Evolutionary conservation across 2,329 filamentous ascomycete species (phyloP).

Genomic region (Tolypocladium cylindrosporum): DNA sequence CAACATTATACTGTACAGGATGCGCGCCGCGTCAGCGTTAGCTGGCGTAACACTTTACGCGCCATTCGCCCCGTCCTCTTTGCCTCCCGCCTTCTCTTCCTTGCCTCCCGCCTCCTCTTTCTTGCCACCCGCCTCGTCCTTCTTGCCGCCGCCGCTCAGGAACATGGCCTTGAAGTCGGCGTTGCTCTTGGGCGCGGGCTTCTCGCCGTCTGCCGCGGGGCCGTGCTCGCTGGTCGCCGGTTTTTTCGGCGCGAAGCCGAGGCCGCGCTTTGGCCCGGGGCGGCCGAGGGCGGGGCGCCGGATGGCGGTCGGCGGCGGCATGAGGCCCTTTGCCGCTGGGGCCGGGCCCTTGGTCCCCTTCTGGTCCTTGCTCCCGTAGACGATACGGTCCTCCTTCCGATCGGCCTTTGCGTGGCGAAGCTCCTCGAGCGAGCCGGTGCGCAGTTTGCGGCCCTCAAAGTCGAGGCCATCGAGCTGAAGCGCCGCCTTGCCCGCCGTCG

Average conservation of each 20-base stretch:
- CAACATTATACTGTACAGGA: neutral
- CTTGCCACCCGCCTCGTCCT: slow-evolving; percentile 1
- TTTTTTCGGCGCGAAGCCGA: slow-evolving; percentile 30
- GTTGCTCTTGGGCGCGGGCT: slow-evolving; percentile 37
- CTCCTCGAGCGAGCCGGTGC: slow-evolving; percentile 43
- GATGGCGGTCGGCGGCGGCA: slow-evolving; percentile 32
- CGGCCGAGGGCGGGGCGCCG: slow-evolving; percentile 32
- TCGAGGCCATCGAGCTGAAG: slow-evolving; percentile 46
- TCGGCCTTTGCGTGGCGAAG: slow-evolving; percentile 41
- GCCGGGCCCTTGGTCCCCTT: slow-evolving; percentile 9
- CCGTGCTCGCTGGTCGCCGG: slow-evolving; percentile 15
- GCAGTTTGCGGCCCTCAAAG: slow-evolving; percentile 43
- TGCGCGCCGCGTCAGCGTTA: neutral
- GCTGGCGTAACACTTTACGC: neutral
- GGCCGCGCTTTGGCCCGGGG: slow-evolving; percentile 27
- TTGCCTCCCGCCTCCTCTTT: neutral
- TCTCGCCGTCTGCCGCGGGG: slow-evolving; percentile 1
- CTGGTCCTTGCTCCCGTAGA: slow-evolving; percentile 21
- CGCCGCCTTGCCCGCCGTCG: slow-evolving; percentile 63
- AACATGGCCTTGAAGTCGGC: slow-evolving; percentile 49
- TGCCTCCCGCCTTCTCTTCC: neutral
- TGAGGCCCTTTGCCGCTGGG: slow-evolving; percentile 17
- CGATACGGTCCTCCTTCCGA: slow-evolving; percentile 17
- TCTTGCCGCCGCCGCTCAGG: slow-evolving; percentile 14
- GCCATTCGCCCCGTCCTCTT: neutral